These are phyloP conservation scores for Krasilnikovozyma curviuscula DNA, from an alignment of 768 basidiomycete genomes.

Conservation along the genomic window DNA sequence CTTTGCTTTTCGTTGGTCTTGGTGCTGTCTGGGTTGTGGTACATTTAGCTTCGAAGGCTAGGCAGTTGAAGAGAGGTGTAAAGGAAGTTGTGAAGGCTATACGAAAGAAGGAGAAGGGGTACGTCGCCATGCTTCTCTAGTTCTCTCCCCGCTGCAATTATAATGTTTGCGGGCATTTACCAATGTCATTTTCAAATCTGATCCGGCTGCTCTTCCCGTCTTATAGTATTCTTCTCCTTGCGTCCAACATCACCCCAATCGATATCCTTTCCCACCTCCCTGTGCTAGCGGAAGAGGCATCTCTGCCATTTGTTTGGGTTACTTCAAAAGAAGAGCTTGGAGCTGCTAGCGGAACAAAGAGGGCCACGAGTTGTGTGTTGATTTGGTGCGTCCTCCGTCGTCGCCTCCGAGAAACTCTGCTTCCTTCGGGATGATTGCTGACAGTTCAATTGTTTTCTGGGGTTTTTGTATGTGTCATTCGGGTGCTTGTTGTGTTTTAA, in stretches of 20 bases:
- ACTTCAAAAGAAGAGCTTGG: conserved; percentile 75
- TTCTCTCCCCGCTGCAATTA: not conserved
- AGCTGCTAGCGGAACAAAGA: conserved; percentile 84
- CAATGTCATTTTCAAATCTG: not conserved
- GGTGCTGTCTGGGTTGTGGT: not conserved
- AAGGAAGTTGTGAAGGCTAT: conserved; percentile 98
- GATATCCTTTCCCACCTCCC: conserved; percentile 97
- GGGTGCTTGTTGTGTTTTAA: no score
- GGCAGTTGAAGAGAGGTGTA: conserved; percentile 91
- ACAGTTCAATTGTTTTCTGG: no score
- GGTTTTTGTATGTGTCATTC: no score
- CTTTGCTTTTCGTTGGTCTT: not conserved
- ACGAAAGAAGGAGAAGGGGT: conserved; percentile 94
- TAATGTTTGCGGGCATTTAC: not conserved
- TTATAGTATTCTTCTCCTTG: conserved; percentile 63
- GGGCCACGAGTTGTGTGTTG: conserved; percentile 96
- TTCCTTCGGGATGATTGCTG: no score
- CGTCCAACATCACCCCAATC: conserved; percentile 91
- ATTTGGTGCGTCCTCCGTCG: conserved; percentile 68
- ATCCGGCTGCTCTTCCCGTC: not conserved
- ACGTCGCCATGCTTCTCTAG: conserved; percentile 21
- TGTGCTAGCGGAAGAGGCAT: conserved; percentile 76
- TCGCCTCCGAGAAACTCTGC: no score
- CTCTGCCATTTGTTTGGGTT: conserved; percentile 27
- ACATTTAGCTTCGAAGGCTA: conserved; percentile 61